phyloP scores from a whole-genome alignment of 202 grass and related monocot genomes.

The Eragrostis tef region DNA sequence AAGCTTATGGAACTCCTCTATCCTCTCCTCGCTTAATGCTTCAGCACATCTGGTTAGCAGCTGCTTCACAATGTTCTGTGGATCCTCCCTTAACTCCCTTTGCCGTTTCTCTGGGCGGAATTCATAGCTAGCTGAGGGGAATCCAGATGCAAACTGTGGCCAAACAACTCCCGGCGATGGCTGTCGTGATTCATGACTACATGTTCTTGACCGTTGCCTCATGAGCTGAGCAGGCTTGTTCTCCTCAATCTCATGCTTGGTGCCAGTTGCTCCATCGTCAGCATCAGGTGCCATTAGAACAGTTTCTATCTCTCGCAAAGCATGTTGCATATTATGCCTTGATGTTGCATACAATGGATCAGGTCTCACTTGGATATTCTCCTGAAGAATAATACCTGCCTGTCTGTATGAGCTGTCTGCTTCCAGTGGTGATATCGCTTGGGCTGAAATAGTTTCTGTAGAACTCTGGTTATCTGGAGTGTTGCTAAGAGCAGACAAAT shows the following conservation, averaged over 20 bases:
- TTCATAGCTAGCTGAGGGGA: slow-evolving; percentile 51
- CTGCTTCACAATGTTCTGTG: slow-evolving; percentile 61
- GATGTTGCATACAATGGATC: slow-evolving; percentile 62
- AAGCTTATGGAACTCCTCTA: slow-evolving; percentile 71
- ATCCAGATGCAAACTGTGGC: slow-evolving; percentile 50
- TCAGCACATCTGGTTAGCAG: slow-evolving; percentile 75
- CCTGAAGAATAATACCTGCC: slow-evolving; percentile 42
- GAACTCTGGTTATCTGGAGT: slow-evolving; percentile 71
- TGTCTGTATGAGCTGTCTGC: slow-evolving; percentile 64
- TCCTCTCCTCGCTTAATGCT: slow-evolving; percentile 70
- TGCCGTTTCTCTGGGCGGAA: slow-evolving; percentile 72
- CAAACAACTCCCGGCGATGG: slow-evolving; percentile 47
- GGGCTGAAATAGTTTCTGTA: slow-evolving; percentile 68
- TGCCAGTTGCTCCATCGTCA: slow-evolving; percentile 60
- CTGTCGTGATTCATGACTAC: slow-evolving; percentile 61
- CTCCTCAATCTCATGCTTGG: slow-evolving; percentile 57
- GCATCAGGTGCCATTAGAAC: slow-evolving; percentile 92
- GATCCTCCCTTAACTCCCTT: slow-evolving; percentile 65
- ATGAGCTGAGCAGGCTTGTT: slow-evolving; percentile 58
- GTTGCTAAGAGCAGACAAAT: slow-evolving; percentile 60
- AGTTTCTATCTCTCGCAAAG: slow-evolving; percentile 82
- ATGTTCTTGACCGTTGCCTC: slow-evolving; percentile 67
- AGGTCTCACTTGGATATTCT: slow-evolving; percentile 52
- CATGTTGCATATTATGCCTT: slow-evolving; percentile 78
- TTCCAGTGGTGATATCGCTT: slow-evolving; percentile 72